These are phyloP conservation scores for Gaeumannomyces tritici DNA, from an alignment of 2,329 filamentous ascomycete genomes.

Conservation along the genomic window DNA sequence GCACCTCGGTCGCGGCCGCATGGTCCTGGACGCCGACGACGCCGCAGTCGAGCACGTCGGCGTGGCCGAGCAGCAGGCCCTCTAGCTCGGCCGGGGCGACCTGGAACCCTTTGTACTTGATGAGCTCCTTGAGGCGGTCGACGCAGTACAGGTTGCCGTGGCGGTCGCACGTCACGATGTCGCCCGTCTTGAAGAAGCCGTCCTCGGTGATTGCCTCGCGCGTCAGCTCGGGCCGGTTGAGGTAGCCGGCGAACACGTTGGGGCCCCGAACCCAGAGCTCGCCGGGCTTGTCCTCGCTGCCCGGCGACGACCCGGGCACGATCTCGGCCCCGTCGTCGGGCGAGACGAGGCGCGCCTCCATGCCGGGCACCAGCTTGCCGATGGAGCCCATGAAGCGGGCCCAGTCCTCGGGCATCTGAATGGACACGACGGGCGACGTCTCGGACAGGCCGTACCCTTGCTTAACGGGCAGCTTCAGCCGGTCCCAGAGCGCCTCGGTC, in stretches of 20 bases:
- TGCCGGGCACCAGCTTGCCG: conserved; percentile 67
- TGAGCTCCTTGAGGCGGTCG: conserved; percentile 67
- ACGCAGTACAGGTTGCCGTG: conserved; percentile 84
- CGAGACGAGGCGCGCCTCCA: conserved; percentile 70
- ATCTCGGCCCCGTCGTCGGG: not conserved
- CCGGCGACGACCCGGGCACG: conserved; percentile 34
- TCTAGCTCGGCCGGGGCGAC: conserved; percentile 60
- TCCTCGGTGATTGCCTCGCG: conserved; percentile 54
- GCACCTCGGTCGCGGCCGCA: conserved; percentile 56
- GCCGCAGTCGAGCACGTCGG: conserved; percentile 44
- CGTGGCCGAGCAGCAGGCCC: conserved; percentile 30
- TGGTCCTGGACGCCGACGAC: conserved; percentile 54
- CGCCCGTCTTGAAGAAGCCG: conserved; percentile 85
- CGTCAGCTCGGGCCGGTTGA: conserved; percentile 64
- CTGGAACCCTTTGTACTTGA: conserved; percentile 60
- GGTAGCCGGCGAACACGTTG: conserved; percentile 72
- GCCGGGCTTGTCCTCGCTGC: conserved; percentile 50
- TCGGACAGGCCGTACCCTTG: conserved; percentile 90
- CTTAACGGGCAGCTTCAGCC: conserved; percentile 73
- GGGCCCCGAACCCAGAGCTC: conserved; percentile 72
- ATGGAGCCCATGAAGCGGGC: conserved; percentile 66
- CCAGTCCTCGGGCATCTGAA: conserved; percentile 70
- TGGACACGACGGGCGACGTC: conserved; percentile 70
- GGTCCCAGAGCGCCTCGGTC: conserved; percentile 62
- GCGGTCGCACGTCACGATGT: conserved; percentile 70